Percentiles rank a stretch among this genome's conserved stretches.
phyloP scores from a whole-genome alignment of 2,329 filamentous ascomycete genomes.

The Ploettnerulaceae sp. region DNA sequence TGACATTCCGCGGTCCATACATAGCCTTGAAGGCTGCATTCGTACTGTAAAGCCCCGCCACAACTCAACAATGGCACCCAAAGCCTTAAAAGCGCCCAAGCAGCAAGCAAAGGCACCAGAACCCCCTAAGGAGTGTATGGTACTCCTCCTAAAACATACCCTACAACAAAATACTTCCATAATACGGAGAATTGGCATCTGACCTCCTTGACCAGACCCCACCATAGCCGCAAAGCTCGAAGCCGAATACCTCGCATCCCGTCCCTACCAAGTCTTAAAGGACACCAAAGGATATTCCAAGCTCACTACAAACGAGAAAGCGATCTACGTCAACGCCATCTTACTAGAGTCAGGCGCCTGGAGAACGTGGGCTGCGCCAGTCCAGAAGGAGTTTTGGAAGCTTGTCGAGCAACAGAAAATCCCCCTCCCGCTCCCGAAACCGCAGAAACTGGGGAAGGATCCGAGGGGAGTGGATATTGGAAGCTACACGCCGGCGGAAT shows the following conservation, averaged over 20 bases:
- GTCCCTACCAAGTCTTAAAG: slow-evolving; percentile 23
- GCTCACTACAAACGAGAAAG: slow-evolving; percentile 26
- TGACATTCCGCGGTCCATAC: slow-evolving; percentile 16
- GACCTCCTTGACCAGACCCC: slow-evolving; percentile 18
- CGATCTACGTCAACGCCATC: slow-evolving; percentile 21
- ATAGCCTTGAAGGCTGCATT: slow-evolving; percentile 12
- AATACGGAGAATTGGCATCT: slow-evolving; percentile 3
- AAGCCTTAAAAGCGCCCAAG: slow-evolving; percentile 23
- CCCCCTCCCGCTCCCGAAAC: slow-evolving; percentile 26
- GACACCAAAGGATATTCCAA: slow-evolving; percentile 22
- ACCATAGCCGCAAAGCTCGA: slow-evolving; percentile 28
- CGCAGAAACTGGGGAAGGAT: slow-evolving; percentile 25
- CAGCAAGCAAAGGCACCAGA: slow-evolving; percentile 21
- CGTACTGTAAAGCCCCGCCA: slow-evolving; percentile 14
- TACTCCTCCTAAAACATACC: not conserved
- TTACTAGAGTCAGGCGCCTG: slow-evolving; percentile 28
- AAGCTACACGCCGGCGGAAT: slow-evolving; percentile 24
- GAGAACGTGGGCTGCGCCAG: slow-evolving; percentile 20
- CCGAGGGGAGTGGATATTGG: slow-evolving; percentile 22
- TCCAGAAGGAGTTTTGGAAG: slow-evolving; percentile 31
- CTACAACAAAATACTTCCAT: not conserved
- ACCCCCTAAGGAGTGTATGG: slow-evolving; percentile 25
- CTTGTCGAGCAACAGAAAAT: slow-evolving; percentile 25
- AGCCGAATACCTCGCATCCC: slow-evolving; percentile 26
- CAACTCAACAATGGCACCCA: slow-evolving; percentile 27